Evolutionary conservation across 2,329 filamentous ascomycete genomes (phyloP), one percentile per base, ranked within the genome.

Genomic region (Elsinoe fawcettii): DNA sequence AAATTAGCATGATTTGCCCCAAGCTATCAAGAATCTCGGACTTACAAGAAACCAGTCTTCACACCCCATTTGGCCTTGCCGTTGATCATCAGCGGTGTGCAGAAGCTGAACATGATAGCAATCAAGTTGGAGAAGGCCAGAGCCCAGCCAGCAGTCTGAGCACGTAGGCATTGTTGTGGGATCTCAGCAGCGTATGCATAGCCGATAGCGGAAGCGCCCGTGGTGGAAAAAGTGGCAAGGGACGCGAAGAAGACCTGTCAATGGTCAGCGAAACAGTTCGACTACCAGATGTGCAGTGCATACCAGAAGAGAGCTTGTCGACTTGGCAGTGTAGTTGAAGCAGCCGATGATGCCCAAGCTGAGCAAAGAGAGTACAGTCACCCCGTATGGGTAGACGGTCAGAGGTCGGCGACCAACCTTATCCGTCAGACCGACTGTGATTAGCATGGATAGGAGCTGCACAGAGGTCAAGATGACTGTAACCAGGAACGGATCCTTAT

Each of bases 51-150:
- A 0, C 73, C 74, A 0, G 74, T 76, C 60, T 73, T 74, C 1
- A 75, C 70, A 5, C 74, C 73, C 73, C 74, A 76, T n/a, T 70
- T 60, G 5, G 60, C 56, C 1, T 59, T 58, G 0, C 68, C 71
- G 41, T 75, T 74, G 55, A 76, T 75, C 74, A 76, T 76, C 7
- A 74, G 51, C 1, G 74, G 74, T 0, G 73, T 75, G 56, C 68
- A 72, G 63, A 76, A 75, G 55, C 69, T 75, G 55, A 76, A 75
- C 69, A 76, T 73, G 59, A 74, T 73, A 9, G 66, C 70, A 9
- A 75, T 63, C 25, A 69, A 51, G 51, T 75, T 75, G 1, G 73
- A 74, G 3, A 64, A 63, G 0, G 73, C 73, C 0, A 75, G 66
- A 9, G 69, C 66, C 68, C 68, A 74, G 1, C 65, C 71, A 0